Conservation (phyloP, 192 early-diverging fungal genomes). For the Coemansia umbellata region DNA sequence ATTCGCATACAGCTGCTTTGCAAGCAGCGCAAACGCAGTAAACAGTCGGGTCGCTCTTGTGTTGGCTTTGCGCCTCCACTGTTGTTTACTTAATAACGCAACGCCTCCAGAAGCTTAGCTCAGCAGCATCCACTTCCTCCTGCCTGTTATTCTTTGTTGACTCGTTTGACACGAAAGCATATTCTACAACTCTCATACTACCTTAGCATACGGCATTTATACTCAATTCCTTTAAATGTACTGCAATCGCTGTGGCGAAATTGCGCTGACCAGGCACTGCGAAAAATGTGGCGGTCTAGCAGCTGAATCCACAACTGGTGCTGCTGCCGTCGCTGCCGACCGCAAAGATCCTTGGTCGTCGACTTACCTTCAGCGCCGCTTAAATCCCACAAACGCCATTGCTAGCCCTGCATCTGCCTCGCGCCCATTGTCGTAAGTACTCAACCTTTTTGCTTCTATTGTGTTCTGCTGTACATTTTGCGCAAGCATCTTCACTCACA, state of each 20-base stretch:
- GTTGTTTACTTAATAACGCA: no score
- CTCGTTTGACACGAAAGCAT: not conserved
- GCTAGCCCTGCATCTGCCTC: conserved; percentile 3
- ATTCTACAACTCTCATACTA: no score
- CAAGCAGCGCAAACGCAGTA: no score
- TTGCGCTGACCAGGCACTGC: conserved; percentile 16
- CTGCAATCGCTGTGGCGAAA: conserved; percentile 44
- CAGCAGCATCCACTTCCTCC: no score
- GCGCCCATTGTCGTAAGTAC: conserved; percentile 18
- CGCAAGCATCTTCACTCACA: no score
- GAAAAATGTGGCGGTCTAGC: conserved; percentile 30
- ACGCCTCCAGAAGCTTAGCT: no score
- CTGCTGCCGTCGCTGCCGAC: conserved; percentile 8
- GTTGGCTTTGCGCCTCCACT: no score
- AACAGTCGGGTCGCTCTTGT: no score
- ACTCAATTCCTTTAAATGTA: no score
- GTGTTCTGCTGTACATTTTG: not conserved
- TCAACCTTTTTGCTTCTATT: not conserved
- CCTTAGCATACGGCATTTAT: no score
- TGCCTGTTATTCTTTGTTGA: not conserved
- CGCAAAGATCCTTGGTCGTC: conserved; percentile 48
- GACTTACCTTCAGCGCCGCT: conserved; percentile 35
- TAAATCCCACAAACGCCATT: conserved; percentile 15
- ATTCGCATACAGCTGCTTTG: no score
- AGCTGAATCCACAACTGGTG: conserved; percentile 29